These are phyloP conservation scores for Conticribra guillardii DNA, from an alignment of 108 stramenopile species.

Conservation along the genomic window DNA sequence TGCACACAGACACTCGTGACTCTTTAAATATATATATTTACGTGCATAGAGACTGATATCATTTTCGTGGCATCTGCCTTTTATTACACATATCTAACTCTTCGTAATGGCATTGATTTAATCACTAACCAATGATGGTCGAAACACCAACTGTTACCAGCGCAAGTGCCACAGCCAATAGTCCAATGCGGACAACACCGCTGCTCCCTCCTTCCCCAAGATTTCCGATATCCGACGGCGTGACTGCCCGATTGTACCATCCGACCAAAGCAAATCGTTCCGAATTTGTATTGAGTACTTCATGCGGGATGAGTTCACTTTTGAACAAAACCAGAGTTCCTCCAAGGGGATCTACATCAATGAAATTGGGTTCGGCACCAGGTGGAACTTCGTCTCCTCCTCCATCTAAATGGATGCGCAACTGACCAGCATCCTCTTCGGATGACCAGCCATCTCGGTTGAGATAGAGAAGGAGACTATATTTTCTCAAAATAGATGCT, in stretches of 20 bases:
- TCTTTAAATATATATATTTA: no score
- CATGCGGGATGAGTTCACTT: constrained; percentile 71
- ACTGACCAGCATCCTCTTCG: constrained; percentile 58
- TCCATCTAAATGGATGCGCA: constrained; percentile 71
- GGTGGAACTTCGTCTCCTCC: constrained; percentile 59
- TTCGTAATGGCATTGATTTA: no score
- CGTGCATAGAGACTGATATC: no score
- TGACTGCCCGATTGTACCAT: constrained; percentile 69
- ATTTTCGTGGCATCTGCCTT: no score
- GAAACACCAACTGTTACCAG: constrained; percentile 59
- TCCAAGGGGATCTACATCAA: constrained; percentile 69
- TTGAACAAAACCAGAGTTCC: constrained; percentile 81
- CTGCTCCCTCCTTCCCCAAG: constrained; percentile 45
- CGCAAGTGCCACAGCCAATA: constrained; percentile 53
- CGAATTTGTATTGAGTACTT: constrained; percentile 73
- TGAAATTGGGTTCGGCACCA: constrained; percentile 51
- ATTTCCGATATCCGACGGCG: constrained; percentile 50
- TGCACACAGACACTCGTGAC: no score
- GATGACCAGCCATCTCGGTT: constrained; percentile 56
- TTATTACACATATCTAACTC: no score
- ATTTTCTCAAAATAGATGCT: constrained; percentile 62
- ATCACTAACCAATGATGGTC: constrained; percentile 36
- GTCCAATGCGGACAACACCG: constrained; percentile 33
- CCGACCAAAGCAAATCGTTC: constrained; percentile 79
- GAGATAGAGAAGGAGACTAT: constrained; percentile 72